Base-by-base conservation (phyloP, 2,329 filamentous ascomycete genomes). In the Aureobasidium sp. region DNA sequence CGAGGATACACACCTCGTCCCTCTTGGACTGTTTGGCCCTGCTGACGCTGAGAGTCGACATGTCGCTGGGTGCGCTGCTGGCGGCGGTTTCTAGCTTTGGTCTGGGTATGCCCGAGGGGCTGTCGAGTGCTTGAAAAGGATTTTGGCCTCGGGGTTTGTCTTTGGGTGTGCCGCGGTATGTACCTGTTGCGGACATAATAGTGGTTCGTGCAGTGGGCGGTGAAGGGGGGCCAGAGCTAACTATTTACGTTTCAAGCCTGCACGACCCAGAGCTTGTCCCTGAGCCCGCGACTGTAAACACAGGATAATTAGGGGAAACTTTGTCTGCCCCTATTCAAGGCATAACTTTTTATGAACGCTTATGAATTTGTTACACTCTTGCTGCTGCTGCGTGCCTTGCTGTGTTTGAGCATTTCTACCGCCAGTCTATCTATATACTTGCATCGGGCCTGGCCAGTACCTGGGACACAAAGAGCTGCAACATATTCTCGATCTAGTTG, bases 1-100 rank as follows among this genome's bases (percentile, higher is more conserved):
- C 25, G 34, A 39, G 36, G 7, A 5, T 22, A 61, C 68, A 34
- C 81, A 99, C 94, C 89, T 99, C 94, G 87, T 99, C 94, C 77
- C 92, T 87, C 80, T 97, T 97, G 69, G 87, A 88, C 82, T 97
- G 93, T 79, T 97, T 97, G 76, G 94, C 90, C 72, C 94, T 87
- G 77, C 93, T 97, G 69, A 91, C 90, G 78, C 91, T 97, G 78
- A 97, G 84, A 44, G 89, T 87, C 61, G 90, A 89, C 66, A 77
- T 82, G 69, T 89, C 88, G 77, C 79, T 85, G 31, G 31, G 8
- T 66, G 80, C 79, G 67, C 82, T 77, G 42, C 70, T 68, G 65
- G 73, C 72, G 63, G 81, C 78, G 63, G 75, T 75, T 56, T 91
- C 89, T 66, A 85, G 79, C 56, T 89, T 84, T 49, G 89, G 89